Conservation (phyloP, 192 early-diverging fungal species). For the Phycomyces nitens region DNA sequence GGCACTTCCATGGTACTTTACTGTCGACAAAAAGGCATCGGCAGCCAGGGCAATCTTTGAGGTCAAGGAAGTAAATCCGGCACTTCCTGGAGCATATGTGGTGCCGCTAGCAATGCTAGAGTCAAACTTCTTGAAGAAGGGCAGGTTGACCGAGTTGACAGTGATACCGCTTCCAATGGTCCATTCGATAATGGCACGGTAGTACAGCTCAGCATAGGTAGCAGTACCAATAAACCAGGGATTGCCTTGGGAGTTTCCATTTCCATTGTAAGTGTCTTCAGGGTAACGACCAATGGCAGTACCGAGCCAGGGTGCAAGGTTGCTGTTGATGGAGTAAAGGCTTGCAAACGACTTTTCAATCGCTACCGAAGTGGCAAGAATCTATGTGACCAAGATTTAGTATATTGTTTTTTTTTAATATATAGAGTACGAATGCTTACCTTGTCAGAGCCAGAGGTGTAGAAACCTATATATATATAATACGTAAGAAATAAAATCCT, state of each 20-base stretch:
- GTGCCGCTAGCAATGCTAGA: conserved; percentile 19
- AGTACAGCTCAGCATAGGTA: conserved; percentile 62
- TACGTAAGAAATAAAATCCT: too few species aligned
- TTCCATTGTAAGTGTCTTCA: conserved; percentile 75
- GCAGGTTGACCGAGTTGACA: conserved; percentile 36
- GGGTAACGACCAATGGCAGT: conserved; percentile 70
- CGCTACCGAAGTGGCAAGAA: conserved; percentile 30
- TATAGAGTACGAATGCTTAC: conserved; percentile 4
- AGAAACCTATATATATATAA: too few species aligned
- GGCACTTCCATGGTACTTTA: conserved; percentile 43
- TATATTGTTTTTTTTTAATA: conserved; percentile 1
- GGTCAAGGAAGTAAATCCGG: conserved; percentile 29
- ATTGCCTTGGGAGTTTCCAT: conserved; percentile 55
- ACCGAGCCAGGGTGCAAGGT: conserved; percentile 25
- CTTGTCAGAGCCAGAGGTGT: conserved; percentile 29
- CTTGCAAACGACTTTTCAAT: conserved; percentile 28
- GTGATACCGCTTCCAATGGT: conserved; percentile 14
- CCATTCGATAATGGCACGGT: conserved; percentile 42
- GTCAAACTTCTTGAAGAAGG: conserved; percentile 36
- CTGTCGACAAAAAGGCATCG: conserved; percentile 56
- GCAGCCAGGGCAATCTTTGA: conserved; percentile 42
- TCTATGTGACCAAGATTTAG: not conserved
- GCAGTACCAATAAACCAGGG: conserved; percentile 72
- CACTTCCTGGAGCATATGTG: not conserved
- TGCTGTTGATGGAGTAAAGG: conserved; percentile 50